Conservation (phyloP, 768 basidiomycete genomes). For the Suillus decipiens region DNA sequence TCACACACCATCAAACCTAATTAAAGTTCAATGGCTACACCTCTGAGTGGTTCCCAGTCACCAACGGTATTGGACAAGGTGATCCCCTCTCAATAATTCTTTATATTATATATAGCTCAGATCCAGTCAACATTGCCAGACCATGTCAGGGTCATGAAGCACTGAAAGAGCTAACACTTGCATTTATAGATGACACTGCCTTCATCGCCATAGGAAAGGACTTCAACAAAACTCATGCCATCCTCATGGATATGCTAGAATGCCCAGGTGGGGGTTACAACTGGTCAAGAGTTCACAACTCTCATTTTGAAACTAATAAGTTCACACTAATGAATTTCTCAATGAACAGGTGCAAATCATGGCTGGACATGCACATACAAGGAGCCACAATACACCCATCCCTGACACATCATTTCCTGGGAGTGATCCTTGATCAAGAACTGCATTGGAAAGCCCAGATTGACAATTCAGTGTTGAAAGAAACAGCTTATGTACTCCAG, state of each 20-base stretch:
- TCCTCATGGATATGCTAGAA: neutral
- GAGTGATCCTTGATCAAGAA: no score
- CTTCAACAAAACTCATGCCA: fast-evolving
- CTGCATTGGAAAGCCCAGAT: no score
- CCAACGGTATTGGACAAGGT: neutral
- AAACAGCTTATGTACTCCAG: no score
- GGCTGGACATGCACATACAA: neutral
- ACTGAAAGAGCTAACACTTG: neutral
- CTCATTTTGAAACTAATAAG: slow-evolving; percentile 18
- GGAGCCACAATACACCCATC: no score
- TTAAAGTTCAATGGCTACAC: neutral
- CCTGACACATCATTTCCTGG: no score
- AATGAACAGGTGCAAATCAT: neutral
- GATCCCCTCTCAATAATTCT: neutral
- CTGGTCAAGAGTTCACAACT: slow-evolving; percentile 21
- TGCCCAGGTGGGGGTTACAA: slow-evolving; percentile 8
- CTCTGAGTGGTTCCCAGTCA: neutral
- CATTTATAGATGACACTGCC: neutral
- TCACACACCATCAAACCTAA: neutral
- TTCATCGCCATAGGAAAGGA: fast-evolving
- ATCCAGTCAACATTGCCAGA: neutral
- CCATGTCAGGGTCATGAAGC: fast-evolving
- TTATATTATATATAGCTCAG: neutral
- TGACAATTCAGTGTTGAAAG: no score
- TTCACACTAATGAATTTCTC: neutral